Evolutionary conservation across 1,139 yeast species (phyloP), one percentile per base, ranked within the genome.

Genomic region (Candida pseudocylindracea): DNA sequence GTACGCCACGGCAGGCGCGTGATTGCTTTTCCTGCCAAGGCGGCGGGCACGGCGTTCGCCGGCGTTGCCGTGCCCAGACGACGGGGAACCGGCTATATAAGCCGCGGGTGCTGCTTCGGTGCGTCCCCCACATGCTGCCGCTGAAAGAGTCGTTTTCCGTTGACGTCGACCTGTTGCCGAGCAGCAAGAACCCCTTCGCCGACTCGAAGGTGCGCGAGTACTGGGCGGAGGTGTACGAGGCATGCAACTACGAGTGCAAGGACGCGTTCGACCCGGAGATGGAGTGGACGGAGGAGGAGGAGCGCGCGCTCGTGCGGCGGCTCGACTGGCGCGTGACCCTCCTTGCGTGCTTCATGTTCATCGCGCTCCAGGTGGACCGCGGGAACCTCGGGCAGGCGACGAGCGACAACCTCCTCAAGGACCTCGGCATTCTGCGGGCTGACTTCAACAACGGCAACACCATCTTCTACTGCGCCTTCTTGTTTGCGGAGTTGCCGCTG

Each of bases 311-410:
- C 15, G 7, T 12, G 3, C 11, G 32, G 12, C 27, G 15, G 11
- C 27, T 13, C 13, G 32, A 31, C 28, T n/a, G 10, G 13, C 27
- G 27, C 10, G 32, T 31, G 10, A 27, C 29, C 8, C 27, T 31
- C 11, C 20, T 27, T 11, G 29, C 32, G 10, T 27, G 27, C 24
- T 8, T 27, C 5, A 27, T 29, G n/a, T 31, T 31, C 25, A 15
- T 24, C 11, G 32, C 29, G 5, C 27, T 31, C 10, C 27, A 31
- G 13, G 20, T 31, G 4, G 32, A 31, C 12, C 32, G 32, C n/a
- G 13, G 8, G 4, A 31, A 31, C 25, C n/a, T 31, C 8, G 26
- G 13, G 1, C 32, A 31, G 26, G 32, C 32, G 2, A 10, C 27
- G 3, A 3, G 26, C 6, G 32, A 31, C 10, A 15, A 31, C 29